phyloP scores from a whole-genome alignment of 1,284 basidiomycete genomes.

The Pterulicium gracile region DNA sequence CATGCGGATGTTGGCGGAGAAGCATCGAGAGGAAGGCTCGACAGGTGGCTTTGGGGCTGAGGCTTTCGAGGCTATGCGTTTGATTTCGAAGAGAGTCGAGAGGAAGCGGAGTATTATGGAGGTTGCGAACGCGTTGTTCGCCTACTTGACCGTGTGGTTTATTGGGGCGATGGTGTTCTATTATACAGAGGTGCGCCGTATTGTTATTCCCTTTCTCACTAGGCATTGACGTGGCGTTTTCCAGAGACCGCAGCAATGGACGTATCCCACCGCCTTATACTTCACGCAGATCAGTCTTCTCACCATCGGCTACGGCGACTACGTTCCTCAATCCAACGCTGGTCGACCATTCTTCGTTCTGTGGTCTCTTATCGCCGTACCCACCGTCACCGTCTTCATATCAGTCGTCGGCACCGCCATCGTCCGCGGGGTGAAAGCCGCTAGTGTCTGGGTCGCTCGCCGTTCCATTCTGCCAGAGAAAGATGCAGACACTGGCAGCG shows the following conservation, averaged over 20 bases:
- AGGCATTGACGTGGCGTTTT: neutral
- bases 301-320: slow-evolving; percentile 30
- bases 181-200: slow-evolving; percentile 19
- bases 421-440: slow-evolving; percentile 19
- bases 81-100: slow-evolving; percentile 18
- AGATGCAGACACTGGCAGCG: neutral
- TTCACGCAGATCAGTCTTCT: slow-evolving; percentile 25
- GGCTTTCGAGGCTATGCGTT: slow-evolving; percentile 24
- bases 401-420: slow-evolving; percentile 26
- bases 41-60: neutral
- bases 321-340: slow-evolving; percentile 21
- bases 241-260: slow-evolving; percentile 19
- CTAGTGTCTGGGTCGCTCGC: slow-evolving; percentile 18
- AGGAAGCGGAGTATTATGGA: slow-evolving; percentile 17
- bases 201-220: neutral
- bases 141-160: slow-evolving; percentile 25
- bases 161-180: slow-evolving; percentile 26
- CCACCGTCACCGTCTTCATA: slow-evolving; percentile 27
- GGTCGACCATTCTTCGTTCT: slow-evolving; percentile 29
- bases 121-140: slow-evolving; percentile 18
- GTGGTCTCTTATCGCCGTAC: slow-evolving; percentile 27
- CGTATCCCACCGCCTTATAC: slow-evolving; percentile 24
- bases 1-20: slow-evolving; percentile 11
- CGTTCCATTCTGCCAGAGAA: slow-evolving; percentile 20
- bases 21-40: neutral